Percentiles rank a stretch among this genome's conserved stretches.
Evolutionary conservation across 1,139 yeast genomes (phyloP).

Genomic region (Diutina siamensis): DNA sequence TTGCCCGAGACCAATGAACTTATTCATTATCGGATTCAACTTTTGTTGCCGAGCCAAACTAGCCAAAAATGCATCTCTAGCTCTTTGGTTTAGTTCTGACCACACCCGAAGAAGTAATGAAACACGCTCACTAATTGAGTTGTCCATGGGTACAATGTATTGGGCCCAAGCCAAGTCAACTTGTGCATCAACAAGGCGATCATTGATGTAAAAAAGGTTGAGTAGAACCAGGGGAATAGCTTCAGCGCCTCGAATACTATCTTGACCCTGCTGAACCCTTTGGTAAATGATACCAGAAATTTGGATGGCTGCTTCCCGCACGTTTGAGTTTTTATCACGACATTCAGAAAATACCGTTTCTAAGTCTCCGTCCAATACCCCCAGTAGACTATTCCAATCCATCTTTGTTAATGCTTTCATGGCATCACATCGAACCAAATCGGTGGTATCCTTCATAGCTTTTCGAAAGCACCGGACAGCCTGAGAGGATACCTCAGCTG

Average conservation of each 20-base stretch:
- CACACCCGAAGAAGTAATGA: conserved; percentile 25
- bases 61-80: conserved; percentile 1
- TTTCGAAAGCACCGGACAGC: neutral
- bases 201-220: conserved; percentile 66
- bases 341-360: conserved; percentile 46
- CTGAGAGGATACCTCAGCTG: neutral
- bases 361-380: neutral
- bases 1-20: conserved; percentile 1
- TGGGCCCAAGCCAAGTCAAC: conserved; percentile 57
- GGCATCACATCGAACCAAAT: neutral
- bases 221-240: conserved; percentile 58
- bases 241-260: neutral
- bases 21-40: neutral
- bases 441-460: neutral
- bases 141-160: conserved; percentile 44
- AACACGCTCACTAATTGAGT: conserved; percentile 36
- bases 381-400: neutral
- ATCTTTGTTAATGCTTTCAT: neutral
- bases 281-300: conserved; percentile 47
- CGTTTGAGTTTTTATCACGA: conserved; percentile 57
- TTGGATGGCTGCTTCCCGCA: conserved; percentile 51
- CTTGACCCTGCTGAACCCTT: neutral
- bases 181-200: conserved; percentile 50
- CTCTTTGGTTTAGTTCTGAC: neutral
- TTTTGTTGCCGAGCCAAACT: neutral